Percentiles rank a stretch among this genome's conserved stretches.
Conservation (phyloP, 805 yeast genomes). For the Blastobotrys mokoenaii region DNA sequence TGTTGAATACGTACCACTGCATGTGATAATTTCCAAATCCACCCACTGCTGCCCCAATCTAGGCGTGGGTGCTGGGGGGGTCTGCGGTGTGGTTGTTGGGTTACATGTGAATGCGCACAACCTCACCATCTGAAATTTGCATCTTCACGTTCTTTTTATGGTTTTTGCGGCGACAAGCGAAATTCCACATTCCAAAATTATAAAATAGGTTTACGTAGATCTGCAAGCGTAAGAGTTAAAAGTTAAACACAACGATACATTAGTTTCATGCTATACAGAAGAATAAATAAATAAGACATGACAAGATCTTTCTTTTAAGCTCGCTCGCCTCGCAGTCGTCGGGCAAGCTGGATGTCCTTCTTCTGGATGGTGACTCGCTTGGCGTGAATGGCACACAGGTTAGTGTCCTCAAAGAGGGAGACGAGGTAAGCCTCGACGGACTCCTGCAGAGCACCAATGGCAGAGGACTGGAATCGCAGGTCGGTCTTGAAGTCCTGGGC, state of each 20-base stretch:
- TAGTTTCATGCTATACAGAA: slow-evolving; percentile 4
- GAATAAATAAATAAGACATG: slow-evolving; percentile 5
- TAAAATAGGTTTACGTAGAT: too few relatives aligned
- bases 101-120: not conserved
- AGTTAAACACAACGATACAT: not conserved
- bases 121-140: not conserved
- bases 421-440: slow-evolving; percentile 85
- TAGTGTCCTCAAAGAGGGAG: slow-evolving; percentile 80
- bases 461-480: slow-evolving; percentile 82
- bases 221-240: not conserved
- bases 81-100: too few relatives aligned
- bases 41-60: too few relatives aligned
- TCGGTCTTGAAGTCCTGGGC: slow-evolving; percentile 84
- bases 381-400: slow-evolving; percentile 88
- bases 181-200: too few relatives aligned
- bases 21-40: too few relatives aligned
- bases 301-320: slow-evolving; percentile 28
- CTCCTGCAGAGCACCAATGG: slow-evolving; percentile 86
- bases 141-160: not conserved
- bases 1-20: too few relatives aligned
- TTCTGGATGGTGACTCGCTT: slow-evolving; percentile 90
- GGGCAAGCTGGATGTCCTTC: slow-evolving; percentile 85
- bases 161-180: too few relatives aligned
- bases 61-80: too few relatives aligned
- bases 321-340: slow-evolving; percentile 89